Evolutionary conservation across 306 rosid species (phyloP).

Genomic region (Fragaria ananassa): DNA sequence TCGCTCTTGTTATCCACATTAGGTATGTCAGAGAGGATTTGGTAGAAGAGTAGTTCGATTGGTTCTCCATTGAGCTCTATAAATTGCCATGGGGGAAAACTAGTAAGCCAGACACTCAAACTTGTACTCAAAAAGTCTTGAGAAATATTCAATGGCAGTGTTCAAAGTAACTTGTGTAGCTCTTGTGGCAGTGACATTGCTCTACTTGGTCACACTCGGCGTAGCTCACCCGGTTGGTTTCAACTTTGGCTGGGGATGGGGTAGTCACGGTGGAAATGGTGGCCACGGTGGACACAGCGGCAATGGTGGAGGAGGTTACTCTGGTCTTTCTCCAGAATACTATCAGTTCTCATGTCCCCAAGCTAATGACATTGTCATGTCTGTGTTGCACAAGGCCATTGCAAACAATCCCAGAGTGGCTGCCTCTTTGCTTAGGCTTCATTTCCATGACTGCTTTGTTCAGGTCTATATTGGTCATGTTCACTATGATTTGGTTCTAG

Average conservation of each 20-base stretch:
- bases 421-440: slow-evolving; percentile 82
- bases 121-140: not conserved
- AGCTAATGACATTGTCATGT: slow-evolving; percentile 70
- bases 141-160: slow-evolving; percentile 30
- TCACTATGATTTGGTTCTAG: not conserved
- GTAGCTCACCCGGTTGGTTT: slow-evolving; percentile 48
- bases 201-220: slow-evolving; percentile 31
- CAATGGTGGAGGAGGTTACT: slow-evolving; percentile 36
- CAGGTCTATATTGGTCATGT: slow-evolving; percentile 37
- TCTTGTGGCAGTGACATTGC: slow-evolving; percentile 22
- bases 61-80: slow-evolving; percentile 24
- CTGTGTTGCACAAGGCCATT: slow-evolving; percentile 67
- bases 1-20: slow-evolving; percentile 21
- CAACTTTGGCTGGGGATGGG: slow-evolving; percentile 53
- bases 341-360: slow-evolving; percentile 79
- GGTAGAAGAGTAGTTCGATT: slow-evolving; percentile 46
- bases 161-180: slow-evolving; percentile 20
- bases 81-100: not conserved
- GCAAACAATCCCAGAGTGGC: slow-evolving; percentile 54
- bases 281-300: slow-evolving; percentile 20
- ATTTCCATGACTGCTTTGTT: slow-evolving; percentile 79
- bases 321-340: slow-evolving; percentile 58
- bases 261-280: slow-evolving; percentile 16
- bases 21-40: slow-evolving; percentile 40
- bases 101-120: slow-evolving; percentile 21